Base-by-base conservation (phyloP, 768 basidiomycete species). In the Tulasnella sp. region DNA sequence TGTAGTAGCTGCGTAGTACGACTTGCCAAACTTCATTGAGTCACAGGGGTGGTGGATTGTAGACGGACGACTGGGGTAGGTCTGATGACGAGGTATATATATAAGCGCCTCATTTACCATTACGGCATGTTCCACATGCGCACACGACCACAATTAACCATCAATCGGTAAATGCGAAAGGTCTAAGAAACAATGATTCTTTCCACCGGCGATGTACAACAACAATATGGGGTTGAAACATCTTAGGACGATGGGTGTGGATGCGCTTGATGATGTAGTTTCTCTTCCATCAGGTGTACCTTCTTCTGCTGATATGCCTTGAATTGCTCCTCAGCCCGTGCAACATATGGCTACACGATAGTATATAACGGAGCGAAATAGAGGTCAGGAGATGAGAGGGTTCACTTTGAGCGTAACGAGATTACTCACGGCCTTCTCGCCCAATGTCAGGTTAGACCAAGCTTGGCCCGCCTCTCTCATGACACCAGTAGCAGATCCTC, bases 1-100 rank as follows among this genome's bases (percentile, higher is more conserved):
- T 1, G 71, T 68, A 42, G 75, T 67, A 47, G 73, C 70, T 53
- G 70, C 68, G 48, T 69, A 67, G 62, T 74, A 75, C 53, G 61
- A 60, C 63, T 74, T 73, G 32, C 72, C 72, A 64, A 69, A 74
- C 67, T 74, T 73, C 72, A 73, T 73, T 23, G 32, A 61, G 49
- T 27, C 44, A 38, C 29, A 32, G 23, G 48, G 48, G 23, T 11
- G 11, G 48, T n/a, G n/a, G n/a, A n/a, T n/a, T n/a, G n/a, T n/a
- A n/a, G n/a, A n/a, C n/a, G n/a, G n/a, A n/a, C n/a, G n/a, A n/a
- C n/a, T n/a, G n/a, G n/a, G n/a, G n/a, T n/a, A n/a, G 34, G 34
- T 38, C 7, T 38, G 34, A 5, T 38, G 34, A 38, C 34, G 34
- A 5, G 34, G 34, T n/a, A n/a, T n/a, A n/a, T n/a, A n/a, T n/a